Percentiles rank a stretch among this genome's conserved stretches.
Evolutionary conservation across 345 rosid genomes (phyloP).

Genomic region (Populus euphratica): DNA sequence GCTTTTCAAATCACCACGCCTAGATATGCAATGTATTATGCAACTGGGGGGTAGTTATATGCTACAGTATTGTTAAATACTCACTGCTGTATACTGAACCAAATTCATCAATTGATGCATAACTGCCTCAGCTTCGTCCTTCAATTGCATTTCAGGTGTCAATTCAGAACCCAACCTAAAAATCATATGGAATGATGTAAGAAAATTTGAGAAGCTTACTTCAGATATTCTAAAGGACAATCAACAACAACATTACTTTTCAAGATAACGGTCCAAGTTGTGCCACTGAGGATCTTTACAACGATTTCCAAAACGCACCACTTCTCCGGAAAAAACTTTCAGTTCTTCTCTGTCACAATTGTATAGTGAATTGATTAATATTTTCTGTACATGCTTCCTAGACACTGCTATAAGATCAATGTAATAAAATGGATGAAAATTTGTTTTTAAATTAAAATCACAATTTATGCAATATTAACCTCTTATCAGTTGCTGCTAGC

Average conservation of each 20-base stretch:
- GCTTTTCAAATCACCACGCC: not conserved
- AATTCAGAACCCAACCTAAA: conserved; percentile 80
- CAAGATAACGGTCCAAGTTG: conserved; percentile 87
- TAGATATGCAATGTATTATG: not conserved
- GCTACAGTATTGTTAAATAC: conserved; percentile 25
- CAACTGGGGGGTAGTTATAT: not conserved
- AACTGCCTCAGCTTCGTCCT: conserved; percentile 66
- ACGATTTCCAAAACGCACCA: conserved; percentile 95
- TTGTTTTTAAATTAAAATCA: not conserved
- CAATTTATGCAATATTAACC: conserved; percentile 37
- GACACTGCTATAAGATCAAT: not conserved
- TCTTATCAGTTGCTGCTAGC: conserved; percentile 86
- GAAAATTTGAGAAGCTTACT: conserved; percentile 10
- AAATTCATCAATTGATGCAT: conserved; percentile 71
- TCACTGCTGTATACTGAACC: conserved; percentile 88
- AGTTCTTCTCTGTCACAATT: conserved; percentile 71
- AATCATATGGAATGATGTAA: conserved; percentile 24
- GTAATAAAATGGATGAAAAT: not conserved
- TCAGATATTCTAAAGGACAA: not conserved
- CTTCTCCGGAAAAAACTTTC: conserved; percentile 84
- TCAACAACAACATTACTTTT: conserved; percentile 52
- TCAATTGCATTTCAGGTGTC: conserved; percentile 63
- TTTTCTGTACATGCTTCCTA: not conserved
- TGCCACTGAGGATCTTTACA: conserved; percentile 99
- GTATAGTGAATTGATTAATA: conserved; percentile 4